These are phyloP conservation scores for Chrysosporium queenslandicum DNA, from an alignment of 2,329 filamentous ascomycete species.

Conservation along the genomic window DNA sequence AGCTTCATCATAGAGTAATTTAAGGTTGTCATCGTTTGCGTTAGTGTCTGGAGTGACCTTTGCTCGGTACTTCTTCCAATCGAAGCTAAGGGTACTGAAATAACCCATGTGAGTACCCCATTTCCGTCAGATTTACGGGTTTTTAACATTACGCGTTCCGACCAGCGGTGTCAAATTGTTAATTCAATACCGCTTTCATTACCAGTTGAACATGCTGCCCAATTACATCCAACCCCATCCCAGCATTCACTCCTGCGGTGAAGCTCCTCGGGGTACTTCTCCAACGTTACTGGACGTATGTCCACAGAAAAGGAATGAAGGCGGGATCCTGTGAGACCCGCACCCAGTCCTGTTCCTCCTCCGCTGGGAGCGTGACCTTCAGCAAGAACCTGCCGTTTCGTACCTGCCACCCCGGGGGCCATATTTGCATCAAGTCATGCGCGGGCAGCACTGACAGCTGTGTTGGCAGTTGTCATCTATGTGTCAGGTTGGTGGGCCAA, in stretches of 20 bases:
- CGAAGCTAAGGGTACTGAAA: too few species aligned
- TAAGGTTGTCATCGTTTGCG: conserved; percentile 6
- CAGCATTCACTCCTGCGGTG: too few species aligned
- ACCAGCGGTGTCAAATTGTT: conserved; percentile 5
- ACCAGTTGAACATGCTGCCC: background rate
- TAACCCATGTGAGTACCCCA: conserved; percentile 6
- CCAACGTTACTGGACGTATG: too few species aligned
- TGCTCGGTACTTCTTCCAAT: conserved; percentile 1
- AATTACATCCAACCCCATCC: background rate
- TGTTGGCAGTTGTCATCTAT: background rate
- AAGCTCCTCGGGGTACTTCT: too few species aligned
- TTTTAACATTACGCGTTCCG: background rate
- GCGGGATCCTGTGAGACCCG: background rate
- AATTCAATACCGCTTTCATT: background rate
- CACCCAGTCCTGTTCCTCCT: background rate
- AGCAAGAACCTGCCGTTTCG: too few species aligned
- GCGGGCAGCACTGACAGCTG: background rate
- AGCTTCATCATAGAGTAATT: background rate
- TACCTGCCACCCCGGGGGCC: too few species aligned
- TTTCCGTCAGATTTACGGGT: conserved; percentile 5
- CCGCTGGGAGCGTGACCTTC: background rate
- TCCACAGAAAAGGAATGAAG: too few species aligned
- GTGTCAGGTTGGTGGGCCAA: background rate
- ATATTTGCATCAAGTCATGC: background rate
- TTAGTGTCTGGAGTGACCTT: background rate